Percentiles rank a stretch among this genome's conserved stretches.
These are phyloP conservation scores for Trametes villosa DNA, from an alignment of 768 basidiomycete genomes.

Conservation along the genomic window DNA sequence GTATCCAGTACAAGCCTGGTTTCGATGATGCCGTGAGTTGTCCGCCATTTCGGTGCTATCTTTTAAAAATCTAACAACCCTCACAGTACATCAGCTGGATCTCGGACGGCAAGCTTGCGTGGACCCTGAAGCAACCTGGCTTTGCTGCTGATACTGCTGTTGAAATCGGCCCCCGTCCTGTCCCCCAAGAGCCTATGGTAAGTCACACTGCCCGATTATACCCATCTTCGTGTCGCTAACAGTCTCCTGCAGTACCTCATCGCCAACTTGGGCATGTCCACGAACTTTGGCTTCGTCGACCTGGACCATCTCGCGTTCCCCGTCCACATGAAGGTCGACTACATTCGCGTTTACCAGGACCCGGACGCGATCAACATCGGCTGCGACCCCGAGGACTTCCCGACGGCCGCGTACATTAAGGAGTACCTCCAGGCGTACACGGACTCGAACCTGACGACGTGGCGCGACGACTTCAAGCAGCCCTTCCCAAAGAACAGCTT, in stretches of 20 bases:
- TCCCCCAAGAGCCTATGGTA: slow-evolving; percentile 88
- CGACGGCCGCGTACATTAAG: slow-evolving; percentile 81
- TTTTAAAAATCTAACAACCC: not conserved
- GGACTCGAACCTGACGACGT: slow-evolving; percentile 62
- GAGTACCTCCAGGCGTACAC: slow-evolving; percentile 73
- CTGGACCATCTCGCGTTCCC: slow-evolving; percentile 54
- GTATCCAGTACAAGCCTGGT: slow-evolving; percentile 81
- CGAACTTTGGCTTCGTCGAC: slow-evolving; percentile 67
- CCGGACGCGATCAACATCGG: slow-evolving; percentile 55
- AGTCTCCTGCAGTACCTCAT: slow-evolving; percentile 51
- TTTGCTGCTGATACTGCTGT: slow-evolving; percentile 59
- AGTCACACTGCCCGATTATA: slow-evolving; percentile 28
- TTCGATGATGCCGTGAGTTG: slow-evolving; percentile 60
- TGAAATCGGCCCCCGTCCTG: slow-evolving; percentile 68
- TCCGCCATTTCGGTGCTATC: slow-evolving; percentile 54
- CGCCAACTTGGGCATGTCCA: slow-evolving; percentile 63
- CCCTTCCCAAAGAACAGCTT: slow-evolving; percentile 56
- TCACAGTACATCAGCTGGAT: slow-evolving; percentile 83
- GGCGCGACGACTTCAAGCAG: slow-evolving; percentile 50
- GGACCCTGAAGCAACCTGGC: slow-evolving; percentile 71
- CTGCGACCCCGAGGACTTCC: slow-evolving; percentile 73
- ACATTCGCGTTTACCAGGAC: slow-evolving; percentile 77
- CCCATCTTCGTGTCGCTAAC: not conserved
- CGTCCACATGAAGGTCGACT: slow-evolving; percentile 75
- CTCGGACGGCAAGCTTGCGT: slow-evolving; percentile 59